phyloP scores from a whole-genome alignment of 768 basidiomycete genomes.

The Suillus brevipes region DNA sequence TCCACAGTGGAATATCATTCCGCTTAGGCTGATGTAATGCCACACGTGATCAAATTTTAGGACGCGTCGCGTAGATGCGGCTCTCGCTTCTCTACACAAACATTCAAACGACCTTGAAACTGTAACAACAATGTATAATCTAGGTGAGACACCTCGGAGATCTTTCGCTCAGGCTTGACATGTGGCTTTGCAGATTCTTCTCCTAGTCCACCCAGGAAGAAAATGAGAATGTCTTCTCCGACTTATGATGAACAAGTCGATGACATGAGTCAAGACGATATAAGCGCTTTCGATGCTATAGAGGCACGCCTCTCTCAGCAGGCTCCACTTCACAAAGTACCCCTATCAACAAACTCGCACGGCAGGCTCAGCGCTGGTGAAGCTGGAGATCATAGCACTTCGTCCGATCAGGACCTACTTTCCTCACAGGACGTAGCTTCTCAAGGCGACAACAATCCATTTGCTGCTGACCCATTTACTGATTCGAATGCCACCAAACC shows the following conservation, averaged over 20 bases:
- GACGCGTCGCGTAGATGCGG: constrained; percentile 2
- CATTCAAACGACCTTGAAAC: not conserved
- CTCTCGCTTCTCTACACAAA: not conserved
- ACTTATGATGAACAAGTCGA: constrained; percentile 56
- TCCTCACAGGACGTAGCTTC: constrained; percentile 1
- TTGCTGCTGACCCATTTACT: constrained; percentile 7
- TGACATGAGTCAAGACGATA: constrained; percentile 55
- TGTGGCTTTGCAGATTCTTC: constrained; percentile 10
- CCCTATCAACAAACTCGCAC: not conserved
- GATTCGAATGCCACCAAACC: not conserved
- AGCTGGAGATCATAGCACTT: not conserved
- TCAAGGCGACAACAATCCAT: constrained; percentile 25
- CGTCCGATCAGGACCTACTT: not conserved
- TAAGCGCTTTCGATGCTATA: constrained; percentile 54
- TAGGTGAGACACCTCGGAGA: not conserved
- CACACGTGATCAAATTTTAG: constrained; percentile 1
- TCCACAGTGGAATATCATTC: not conserved
- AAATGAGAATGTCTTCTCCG: constrained; percentile 65
- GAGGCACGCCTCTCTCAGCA: constrained; percentile 47
- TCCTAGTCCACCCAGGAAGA: constrained; percentile 47
- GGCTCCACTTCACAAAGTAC: not conserved
- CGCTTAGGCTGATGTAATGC: not conserved
- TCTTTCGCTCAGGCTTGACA: not conserved
- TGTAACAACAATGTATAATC: not conserved
- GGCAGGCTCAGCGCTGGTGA: not conserved